Evolutionary conservation across 2,329 filamentous ascomycete genomes (phyloP).

Genomic region (Microsporum canis): DNA sequence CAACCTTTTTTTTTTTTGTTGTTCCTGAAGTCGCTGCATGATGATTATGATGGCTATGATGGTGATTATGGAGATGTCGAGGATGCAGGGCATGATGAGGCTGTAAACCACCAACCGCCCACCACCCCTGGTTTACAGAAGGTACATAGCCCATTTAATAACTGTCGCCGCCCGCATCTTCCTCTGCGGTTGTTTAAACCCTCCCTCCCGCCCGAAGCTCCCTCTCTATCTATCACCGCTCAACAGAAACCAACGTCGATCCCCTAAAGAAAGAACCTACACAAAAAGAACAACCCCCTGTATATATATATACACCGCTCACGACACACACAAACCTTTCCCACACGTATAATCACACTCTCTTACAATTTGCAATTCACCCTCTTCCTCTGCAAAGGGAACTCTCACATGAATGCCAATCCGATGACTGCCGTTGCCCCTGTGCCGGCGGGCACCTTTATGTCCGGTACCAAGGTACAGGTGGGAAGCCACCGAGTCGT

Average conservation of each 20-base stretch:
- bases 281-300: neutral
- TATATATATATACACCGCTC: neutral
- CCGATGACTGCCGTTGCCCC: slow-evolving; percentile 18
- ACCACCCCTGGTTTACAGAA: neutral
- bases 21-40: neutral
- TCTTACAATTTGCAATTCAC: neutral
- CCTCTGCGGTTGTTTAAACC: neutral
- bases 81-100: slow-evolving; percentile 1
- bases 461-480: slow-evolving; percentile 90
- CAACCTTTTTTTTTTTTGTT: neutral
- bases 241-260: neutral
- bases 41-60: neutral
- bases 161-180: neutral
- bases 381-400: neutral
- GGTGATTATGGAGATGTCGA: neutral
- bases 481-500: slow-evolving; percentile 85
- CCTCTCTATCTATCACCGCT: neutral
- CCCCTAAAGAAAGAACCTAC: neutral
- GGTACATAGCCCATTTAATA: neutral
- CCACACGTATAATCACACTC: neutral
- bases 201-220: slow-evolving; percentile 1
- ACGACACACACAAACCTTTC: neutral
- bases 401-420: neutral
- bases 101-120: neutral
- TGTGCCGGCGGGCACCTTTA: slow-evolving; percentile 69